Conservation (phyloP, 2,329 filamentous ascomycete species). For the Sodiomyces alkalinus region DNA sequence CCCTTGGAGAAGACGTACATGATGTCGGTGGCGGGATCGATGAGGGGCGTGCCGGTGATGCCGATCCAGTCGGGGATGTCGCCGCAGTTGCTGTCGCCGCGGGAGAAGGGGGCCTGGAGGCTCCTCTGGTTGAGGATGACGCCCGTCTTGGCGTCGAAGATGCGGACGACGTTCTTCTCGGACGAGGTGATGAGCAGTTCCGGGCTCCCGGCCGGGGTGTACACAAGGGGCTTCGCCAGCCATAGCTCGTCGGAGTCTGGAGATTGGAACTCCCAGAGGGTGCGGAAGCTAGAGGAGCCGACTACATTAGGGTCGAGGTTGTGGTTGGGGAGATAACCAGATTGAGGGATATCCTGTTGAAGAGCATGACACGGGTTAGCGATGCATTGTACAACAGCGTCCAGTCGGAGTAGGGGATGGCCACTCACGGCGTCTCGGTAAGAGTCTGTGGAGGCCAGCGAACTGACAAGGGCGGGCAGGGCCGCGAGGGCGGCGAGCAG, state of each 20-base stretch:
- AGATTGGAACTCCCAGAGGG: constrained; percentile 17
- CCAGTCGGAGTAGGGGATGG: neutral
- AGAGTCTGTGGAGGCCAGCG: constrained; percentile 7
- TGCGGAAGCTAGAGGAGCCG: constrained; percentile 16
- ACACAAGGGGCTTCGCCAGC: constrained; percentile 24
- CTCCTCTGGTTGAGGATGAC: constrained; percentile 19
- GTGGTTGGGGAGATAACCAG: constrained; percentile 23
- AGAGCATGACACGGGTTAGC: too few species aligned
- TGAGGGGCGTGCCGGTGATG: constrained; percentile 20
- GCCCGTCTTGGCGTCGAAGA: constrained; percentile 24
- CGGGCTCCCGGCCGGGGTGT: constrained; percentile 19
- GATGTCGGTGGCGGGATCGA: constrained; percentile 17
- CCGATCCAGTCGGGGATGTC: constrained; percentile 23
- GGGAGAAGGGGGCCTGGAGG: constrained; percentile 22
- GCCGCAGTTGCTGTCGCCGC: constrained; percentile 21
- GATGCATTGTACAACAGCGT: too few species aligned
- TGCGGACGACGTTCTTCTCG: constrained; percentile 21
- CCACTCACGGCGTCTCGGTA: constrained; percentile 7
- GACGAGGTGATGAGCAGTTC: constrained; percentile 23
- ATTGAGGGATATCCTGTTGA: constrained; percentile 18
- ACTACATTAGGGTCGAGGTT: constrained; percentile 23
- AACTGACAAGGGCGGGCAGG: constrained; percentile 7
- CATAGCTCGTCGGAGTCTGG: constrained; percentile 5
- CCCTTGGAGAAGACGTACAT: constrained; percentile 22
- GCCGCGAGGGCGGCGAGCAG: constrained; percentile 6